These are phyloP conservation scores for Rhodotorula sp. DNA, from an alignment of 1,284 basidiomycete species.

Conservation along the genomic window DNA sequence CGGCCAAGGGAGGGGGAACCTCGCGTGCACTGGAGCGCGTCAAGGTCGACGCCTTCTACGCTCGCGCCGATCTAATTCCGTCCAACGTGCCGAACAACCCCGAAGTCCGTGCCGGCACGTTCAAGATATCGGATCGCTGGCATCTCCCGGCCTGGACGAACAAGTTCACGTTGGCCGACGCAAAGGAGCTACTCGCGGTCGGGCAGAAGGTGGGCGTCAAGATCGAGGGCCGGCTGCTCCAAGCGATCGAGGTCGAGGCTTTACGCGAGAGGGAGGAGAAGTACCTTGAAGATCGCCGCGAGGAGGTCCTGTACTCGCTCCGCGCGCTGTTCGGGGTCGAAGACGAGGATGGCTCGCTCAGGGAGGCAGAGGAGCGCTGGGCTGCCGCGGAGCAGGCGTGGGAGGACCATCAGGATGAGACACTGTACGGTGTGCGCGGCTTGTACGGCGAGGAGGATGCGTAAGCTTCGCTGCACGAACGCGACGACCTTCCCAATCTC, in stretches of 20 bases:
- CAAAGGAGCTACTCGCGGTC: not conserved
- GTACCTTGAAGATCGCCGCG: constrained; percentile 1
- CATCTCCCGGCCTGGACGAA: not conserved
- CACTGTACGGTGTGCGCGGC: too few species aligned
- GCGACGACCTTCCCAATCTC: not conserved
- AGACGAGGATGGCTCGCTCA: not conserved
- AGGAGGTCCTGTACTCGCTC: not conserved
- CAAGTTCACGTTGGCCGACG: not conserved
- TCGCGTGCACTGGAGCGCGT: not conserved
- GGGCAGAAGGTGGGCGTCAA: not conserved
- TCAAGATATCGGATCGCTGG: not conserved
- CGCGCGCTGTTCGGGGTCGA: not conserved
- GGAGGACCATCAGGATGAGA: not conserved
- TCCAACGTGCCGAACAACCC: not conserved
- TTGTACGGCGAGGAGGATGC: not conserved
- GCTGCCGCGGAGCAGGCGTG: not conserved
- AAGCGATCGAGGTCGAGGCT: constrained; percentile 1
- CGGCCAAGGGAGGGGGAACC: too few species aligned
- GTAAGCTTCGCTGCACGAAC: not conserved
- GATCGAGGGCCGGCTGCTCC: not conserved
- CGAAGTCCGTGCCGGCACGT: not conserved
- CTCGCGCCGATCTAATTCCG: not conserved
- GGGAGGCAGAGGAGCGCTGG: not conserved
- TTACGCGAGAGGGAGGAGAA: not conserved
- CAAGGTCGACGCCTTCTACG: not conserved